Evolutionary conservation across 306 rosid species (phyloP).

Genomic region (Quercus gilva): DNA sequence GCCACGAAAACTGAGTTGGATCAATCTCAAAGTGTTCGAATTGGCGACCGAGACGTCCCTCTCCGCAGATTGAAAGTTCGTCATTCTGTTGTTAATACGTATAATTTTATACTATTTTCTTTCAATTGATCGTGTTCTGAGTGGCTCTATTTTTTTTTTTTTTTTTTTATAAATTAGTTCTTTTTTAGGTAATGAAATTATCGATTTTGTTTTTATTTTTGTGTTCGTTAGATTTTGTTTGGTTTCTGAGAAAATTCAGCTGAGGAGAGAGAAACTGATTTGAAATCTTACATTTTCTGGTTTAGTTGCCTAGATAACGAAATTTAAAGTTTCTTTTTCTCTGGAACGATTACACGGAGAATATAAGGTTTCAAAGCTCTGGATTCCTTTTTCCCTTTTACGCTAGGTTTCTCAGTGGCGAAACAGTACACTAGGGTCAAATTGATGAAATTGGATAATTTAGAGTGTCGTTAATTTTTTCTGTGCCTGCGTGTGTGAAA

Average conservation of each 20-base stretch:
- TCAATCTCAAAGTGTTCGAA: neutral
- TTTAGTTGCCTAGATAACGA: slow-evolving; percentile 3
- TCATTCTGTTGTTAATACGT: slow-evolving; percentile 21
- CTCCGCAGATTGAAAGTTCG: slow-evolving; percentile 39
- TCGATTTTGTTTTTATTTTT: neutral
- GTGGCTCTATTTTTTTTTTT: neutral
- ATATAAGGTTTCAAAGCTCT: too few relatives aligned
- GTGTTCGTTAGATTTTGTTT: neutral
- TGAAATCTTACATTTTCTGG: slow-evolving; percentile 20
- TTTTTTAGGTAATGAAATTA: slow-evolving; percentile 30
- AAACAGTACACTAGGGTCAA: neutral
- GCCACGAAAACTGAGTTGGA: slow-evolving; percentile 12
- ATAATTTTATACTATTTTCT: neutral
- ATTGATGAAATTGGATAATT: too few relatives aligned
- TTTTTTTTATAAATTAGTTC: neutral
- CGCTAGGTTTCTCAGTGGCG: neutral
- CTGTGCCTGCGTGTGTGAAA: neutral
- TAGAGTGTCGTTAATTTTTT: too few relatives aligned
- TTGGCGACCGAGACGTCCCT: slow-evolving; percentile 15
- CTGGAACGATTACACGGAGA: too few relatives aligned
- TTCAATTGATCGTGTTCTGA: neutral
- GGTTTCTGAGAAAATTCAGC: neutral
- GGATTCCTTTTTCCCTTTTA: too few relatives aligned
- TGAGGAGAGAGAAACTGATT: neutral
- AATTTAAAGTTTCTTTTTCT: slow-evolving; percentile 3